Base-by-base conservation (phyloP, 495 filamentous ascomycete genomes). In the Penicillium psychrofluorescens region DNA sequence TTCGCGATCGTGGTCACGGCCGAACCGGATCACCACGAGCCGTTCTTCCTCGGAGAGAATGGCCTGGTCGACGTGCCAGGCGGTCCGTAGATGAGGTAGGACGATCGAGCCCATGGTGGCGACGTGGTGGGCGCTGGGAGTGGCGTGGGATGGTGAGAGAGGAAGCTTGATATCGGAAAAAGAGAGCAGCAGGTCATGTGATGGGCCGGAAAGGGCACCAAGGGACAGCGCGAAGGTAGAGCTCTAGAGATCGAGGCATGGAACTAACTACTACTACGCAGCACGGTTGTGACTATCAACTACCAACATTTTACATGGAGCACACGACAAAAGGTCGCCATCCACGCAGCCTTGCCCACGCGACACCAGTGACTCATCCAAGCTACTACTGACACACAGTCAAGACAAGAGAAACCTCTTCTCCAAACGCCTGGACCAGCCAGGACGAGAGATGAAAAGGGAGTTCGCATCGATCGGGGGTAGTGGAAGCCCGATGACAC, bases 51-150 rank as follows among this genome's bases (percentile, higher is more conserved):
- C 92, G 11, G 81, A 83, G 51, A 92, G 80, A 55, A 94, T 95
- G 38, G 86, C 87, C 68, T 95, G 90, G 70, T 95, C 90, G 46
- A 95, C 88, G 55, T 95, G 90, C 91, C 92, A 97, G 51, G 89
- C 92, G 10, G 87, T 94, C 44, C 79, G 77, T 30, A 98, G 77
- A 67, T 98, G 92, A 13, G 92, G 92, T 11, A 98, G 78, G 11
- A 96, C 87, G 43, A 97, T 86, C 43, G 89, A 95, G 58, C 90
- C 88, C 85, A 92, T 95, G 43, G 32, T 71, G 42, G 34, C 12
- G 29, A 29, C 48, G 14, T n/a, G 37, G 36, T 13, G 8, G 27
- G 10, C 8, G 32, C 11, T 30, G 16, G 16, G 14, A n/a, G 15
- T 32, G 36, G 29, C 39, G 41, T 37, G 11, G 36, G 36, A 11